Evolutionary conservation across 345 rosid genomes (phyloP), one percentile per base, ranked within the genome.

Genomic region (Citrus cavaleriei): DNA sequence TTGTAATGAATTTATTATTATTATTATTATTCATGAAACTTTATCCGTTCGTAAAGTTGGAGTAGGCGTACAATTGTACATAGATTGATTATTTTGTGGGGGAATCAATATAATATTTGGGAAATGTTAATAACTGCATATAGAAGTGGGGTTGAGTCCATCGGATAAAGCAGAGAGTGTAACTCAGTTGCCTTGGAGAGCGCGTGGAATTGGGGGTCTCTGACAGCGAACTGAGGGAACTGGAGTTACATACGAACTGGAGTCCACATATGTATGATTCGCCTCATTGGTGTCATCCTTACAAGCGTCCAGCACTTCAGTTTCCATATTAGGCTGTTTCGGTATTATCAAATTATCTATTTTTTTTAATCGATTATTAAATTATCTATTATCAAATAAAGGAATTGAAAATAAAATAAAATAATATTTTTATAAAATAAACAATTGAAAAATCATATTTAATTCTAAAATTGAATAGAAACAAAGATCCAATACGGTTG

Each of bases 121-220:
- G 22, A 3, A n/a, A 25, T 4, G 30, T 4, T n/a, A 3, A 60
- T 60, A 10, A 10, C 13, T 13, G 4, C 4, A 3, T 0, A 13
- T 1, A 46, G 18, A 13, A 3, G 51, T 13, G 0, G 65, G 32
- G 32, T 5, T 10, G 64, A 60, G 64, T 10, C 54, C 7, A 0
- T 3, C 19, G 40, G n/a, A 32, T 18, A 19, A 64, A 34, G 0
- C 6, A 8, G 61, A 28, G 16, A 19, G 61, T 28, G 59, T 4
- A 7, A 0, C 13, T 35, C 38, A 74, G 10, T 38, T 25, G 19
- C 63, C 3, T 0, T 46, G 16, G 2, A 32, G 3, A 34, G 83
- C 72, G 70, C 83, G 79, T 80, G 64, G 68, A 27, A 1, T 2
- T n/a, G 25, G 77, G 67, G 25, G 60, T 35, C 7, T 37, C 37